Evolutionary conservation across 139 green algal species (phyloP).

Genomic region (Coelastrella sp.): DNA sequence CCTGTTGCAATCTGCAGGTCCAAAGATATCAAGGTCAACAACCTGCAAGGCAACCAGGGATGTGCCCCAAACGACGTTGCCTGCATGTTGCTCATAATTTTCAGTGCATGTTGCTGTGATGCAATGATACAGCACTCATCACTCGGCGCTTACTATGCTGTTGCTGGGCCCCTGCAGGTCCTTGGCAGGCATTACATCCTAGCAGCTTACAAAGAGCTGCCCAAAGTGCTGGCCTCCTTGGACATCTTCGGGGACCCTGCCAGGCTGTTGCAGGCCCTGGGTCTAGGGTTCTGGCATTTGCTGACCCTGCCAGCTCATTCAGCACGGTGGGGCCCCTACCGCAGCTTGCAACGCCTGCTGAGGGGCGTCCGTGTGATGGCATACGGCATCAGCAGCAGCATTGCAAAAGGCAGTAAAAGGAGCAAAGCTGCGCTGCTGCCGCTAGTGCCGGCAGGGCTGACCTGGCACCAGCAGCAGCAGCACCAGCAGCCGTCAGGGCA

Average conservation of each 20-base stretch:
- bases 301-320: slow-evolving; percentile 57
- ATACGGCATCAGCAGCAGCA: slow-evolving; percentile 60
- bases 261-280: slow-evolving; percentile 54
- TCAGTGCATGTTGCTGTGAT: no score
- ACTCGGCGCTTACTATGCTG: no score
- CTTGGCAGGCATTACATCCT: slow-evolving; percentile 78
- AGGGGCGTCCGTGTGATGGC: slow-evolving; percentile 44
- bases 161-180: slow-evolving; percentile 21
- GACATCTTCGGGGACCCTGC: slow-evolving; percentile 72
- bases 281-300: slow-evolving; percentile 68
- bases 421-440: slow-evolving; percentile 53
- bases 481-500: not conserved
- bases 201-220: slow-evolving; percentile 65
- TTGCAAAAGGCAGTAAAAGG: slow-evolving; percentile 59
- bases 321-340: slow-evolving; percentile 37
- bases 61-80: no score
- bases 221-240: slow-evolving; percentile 67
- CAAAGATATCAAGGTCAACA: no score
- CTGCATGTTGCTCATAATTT: no score
- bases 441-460: slow-evolving; percentile 38
- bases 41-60: no score
- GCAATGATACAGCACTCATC: no score
- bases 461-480: slow-evolving; percentile 35
- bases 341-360: slow-evolving; percentile 24
- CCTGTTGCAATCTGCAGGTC: no score